Evolutionary conservation across 176 grass and related monocot species (phyloP).

Genomic region (Hordeum marinum): DNA sequence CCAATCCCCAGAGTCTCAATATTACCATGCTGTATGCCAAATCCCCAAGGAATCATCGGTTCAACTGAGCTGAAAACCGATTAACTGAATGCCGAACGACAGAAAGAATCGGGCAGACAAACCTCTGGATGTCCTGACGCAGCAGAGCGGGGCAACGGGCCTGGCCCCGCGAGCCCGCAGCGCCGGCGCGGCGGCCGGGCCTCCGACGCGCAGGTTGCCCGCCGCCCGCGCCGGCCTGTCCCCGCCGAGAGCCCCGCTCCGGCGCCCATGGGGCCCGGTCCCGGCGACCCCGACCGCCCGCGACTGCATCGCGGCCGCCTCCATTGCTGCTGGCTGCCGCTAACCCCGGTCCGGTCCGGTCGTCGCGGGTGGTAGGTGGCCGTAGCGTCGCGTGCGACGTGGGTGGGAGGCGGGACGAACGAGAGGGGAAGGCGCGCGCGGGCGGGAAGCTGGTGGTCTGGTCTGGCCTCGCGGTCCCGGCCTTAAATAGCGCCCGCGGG

Average conservation of each 20-base stretch:
- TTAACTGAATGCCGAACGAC: background rate
- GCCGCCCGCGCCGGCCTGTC: background rate
- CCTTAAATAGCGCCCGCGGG: background rate
- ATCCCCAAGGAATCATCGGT: background rate
- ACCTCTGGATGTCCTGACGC: constrained; percentile 39
- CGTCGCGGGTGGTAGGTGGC: background rate
- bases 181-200: background rate
- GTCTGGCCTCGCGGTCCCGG: background rate
- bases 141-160: constrained; percentile 20
- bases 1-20: too few species aligned
- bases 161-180: background rate
- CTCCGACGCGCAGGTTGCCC: background rate
- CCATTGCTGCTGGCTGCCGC: constrained; percentile 13
- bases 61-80: background rate
- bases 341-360: background rate
- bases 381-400: background rate
- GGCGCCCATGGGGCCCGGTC: background rate
- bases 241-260: background rate
- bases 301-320: constrained; percentile 18
- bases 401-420: background rate
- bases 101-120: background rate
- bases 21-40: background rate
- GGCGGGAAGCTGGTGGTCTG: background rate
- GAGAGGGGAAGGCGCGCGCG: background rate
- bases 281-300: background rate